Base-by-base conservation (phyloP, 257 asterid species). In the Verbascum thapsus region DNA sequence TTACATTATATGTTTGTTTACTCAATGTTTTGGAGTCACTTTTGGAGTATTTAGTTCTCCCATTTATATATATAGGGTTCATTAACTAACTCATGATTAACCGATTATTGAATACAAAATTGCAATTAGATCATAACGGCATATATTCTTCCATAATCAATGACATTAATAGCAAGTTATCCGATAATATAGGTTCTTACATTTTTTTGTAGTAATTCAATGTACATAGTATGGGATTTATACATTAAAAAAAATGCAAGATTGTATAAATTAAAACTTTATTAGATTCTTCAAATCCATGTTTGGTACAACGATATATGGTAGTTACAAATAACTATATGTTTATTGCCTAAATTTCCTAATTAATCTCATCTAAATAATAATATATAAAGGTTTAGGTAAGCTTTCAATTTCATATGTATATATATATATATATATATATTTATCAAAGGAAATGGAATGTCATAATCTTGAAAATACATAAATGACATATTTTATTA, bases 231-330 rank as follows among this genome's bases (percentile, higher is more conserved):
- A 68, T 42, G 37, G 40, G 16, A 40, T 67, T 12, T 22, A 9
- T 19, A 37, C 3, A 53, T n/a, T 10, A 8, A 48, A 12, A 2
- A 53, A 66, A 42, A 54, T 30, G 45, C 5, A 26, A 26, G 32
- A 26, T 26, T 5, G 3, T 26, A 26, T 26, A 15, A 40, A 26
- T 18, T 30, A 30, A 49, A 32, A 35, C 47, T 38, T 20, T 48
- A 18, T 26, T 58, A 58, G 72, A 58, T 63, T 68, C 58, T 64
- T 34, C 54, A 58, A 52, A 67, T 71, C 78, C 16, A 44, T 40
- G 72, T 76, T 58, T 9, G 72, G 62, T 72, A 30, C 50, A 62
- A 34, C 51, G 45, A 52, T 52, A 71, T 66, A 54, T 15, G 70
- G 74, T 62, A 32, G 74, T 67, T 71, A 32, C 44, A 47, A 15